Base-by-base conservation (phyloP, 208 protist species). In the Wallacemonas sp. region DNA sequence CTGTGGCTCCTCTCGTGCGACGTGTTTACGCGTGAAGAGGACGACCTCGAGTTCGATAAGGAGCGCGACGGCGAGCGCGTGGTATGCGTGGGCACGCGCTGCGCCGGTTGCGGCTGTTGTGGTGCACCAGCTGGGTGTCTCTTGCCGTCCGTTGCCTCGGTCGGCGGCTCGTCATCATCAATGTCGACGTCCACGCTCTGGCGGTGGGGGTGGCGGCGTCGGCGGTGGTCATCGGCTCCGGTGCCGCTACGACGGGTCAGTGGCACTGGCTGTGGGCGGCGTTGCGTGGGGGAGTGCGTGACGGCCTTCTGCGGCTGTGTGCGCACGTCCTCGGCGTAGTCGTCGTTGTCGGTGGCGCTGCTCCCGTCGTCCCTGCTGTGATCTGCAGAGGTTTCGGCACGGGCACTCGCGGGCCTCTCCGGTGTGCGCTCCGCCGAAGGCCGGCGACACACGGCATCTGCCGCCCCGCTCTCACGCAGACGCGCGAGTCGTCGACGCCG, bases 271-370 rank as follows among this genome's bases (percentile, higher is more conserved):
- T 7, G 36, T 41, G 36, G 10, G 14, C n/a, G n/a, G n/a, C 36
- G 36, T 14, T 41, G 36, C 36, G 36, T 7, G 10, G 7, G 36
- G 10, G 36, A 16, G 0, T 22, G 42, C n/a, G 11, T 8, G 11
- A 48, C 42, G n/a, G 48, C 23, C 31, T 59, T 59, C 36, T 64
- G 62, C 29, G 62, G 62, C 29, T 67, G 62, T 22, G 62, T 67
- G 18, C 14, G 45, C 28, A 67, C 62, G 22, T 67, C 62, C 10
- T 57, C 62, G n/a, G 18, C 41, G 23, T 33, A 20, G 12, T 31
- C 45, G 32, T 52, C 57, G n/a, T 64, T 29, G 20, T 39, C 52
- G 26, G 14, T 33, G 41, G 8, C 42, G 7, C 33, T 28, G 50
- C 10, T 31, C 8, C 29, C n/a, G 50, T 25, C 29, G 25, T 33